Percentiles rank a stretch among this genome's conserved stretches.
These are phyloP conservation scores for Amborella trichopoda DNA, from an alignment of 164 flowering plant species.

Conservation along the genomic window DNA sequence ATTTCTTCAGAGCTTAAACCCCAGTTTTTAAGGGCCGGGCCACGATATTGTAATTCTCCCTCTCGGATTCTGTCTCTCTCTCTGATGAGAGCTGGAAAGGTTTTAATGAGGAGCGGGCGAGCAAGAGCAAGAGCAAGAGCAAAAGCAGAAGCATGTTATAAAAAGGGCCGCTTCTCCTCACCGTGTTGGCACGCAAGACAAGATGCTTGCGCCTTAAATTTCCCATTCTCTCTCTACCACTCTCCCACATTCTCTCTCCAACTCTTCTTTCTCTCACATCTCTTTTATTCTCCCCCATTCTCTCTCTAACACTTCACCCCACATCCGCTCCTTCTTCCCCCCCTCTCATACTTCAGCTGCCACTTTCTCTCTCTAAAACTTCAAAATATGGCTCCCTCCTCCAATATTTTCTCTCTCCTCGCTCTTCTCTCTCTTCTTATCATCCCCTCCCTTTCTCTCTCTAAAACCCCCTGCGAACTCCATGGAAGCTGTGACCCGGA, in stretches of 20 bases:
- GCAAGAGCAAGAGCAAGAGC: too few species aligned
- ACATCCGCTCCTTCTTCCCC: background rate
- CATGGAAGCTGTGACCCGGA: constrained; percentile 4
- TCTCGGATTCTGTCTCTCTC: background rate
- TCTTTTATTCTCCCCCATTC: background rate
- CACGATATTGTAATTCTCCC: background rate
- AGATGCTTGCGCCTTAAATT: too few species aligned
- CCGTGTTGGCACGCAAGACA: too few species aligned
- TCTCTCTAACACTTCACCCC: background rate
- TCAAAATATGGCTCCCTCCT: background rate
- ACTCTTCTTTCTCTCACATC: background rate
- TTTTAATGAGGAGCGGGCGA: background rate
- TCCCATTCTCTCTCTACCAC: too few species aligned
- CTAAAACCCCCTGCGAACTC: background rate
- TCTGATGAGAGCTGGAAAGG: background rate
- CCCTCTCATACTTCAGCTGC: background rate
- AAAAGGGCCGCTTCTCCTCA: too few species aligned
- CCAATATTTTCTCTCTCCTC: background rate
- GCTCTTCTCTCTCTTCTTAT: constrained; percentile 1
- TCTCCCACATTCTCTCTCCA: too few species aligned
- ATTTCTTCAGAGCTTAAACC: too few species aligned
- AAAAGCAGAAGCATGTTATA: background rate
- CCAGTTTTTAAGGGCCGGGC: too few species aligned
- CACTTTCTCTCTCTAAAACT: background rate
- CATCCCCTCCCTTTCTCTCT: background rate